Percentiles rank a stretch among this genome's conserved stretches.
Conservation (phyloP, 2,329 filamentous ascomycete genomes). For the Keithomyces neogunnii region DNA sequence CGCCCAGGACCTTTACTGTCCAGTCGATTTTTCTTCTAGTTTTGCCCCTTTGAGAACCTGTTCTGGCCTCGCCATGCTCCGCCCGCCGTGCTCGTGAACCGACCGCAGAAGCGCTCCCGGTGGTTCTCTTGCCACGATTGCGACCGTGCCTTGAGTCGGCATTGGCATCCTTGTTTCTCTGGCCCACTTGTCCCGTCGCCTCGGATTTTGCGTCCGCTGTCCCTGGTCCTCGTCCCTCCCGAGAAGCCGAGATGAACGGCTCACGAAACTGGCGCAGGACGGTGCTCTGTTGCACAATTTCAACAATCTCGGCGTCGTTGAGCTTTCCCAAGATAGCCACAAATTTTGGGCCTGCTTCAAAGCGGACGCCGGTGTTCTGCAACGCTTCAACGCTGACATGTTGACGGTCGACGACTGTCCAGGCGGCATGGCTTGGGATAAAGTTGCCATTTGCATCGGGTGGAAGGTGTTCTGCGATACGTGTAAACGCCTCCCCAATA, state of each 20-base stretch:
- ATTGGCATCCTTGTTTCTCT: not conserved
- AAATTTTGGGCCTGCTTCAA: constrained; percentile 51
- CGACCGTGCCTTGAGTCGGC: too few relatives aligned
- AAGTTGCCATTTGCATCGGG: not conserved
- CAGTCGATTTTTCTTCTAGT: not conserved
- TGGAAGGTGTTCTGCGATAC: not conserved
- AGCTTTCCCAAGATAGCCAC: constrained; percentile 21
- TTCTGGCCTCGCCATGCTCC: too few relatives aligned
- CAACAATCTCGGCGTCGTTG: not conserved
- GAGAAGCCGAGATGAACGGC: too few relatives aligned
- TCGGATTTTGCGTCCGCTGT: too few relatives aligned
- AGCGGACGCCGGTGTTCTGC: constrained; percentile 45
- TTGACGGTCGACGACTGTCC: constrained; percentile 49
- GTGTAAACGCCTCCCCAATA: not conserved
- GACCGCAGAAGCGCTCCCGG: too few relatives aligned
- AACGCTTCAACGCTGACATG: constrained; percentile 52
- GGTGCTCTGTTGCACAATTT: not conserved
- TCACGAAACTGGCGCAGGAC: not conserved
- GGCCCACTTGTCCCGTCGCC: too few relatives aligned
- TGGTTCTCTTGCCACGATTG: too few relatives aligned
- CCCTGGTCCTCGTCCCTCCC: too few relatives aligned
- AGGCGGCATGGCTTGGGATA: constrained; percentile 40
- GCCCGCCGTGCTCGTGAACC: too few relatives aligned
- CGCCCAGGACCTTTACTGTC: not conserved
- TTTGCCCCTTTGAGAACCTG: too few relatives aligned